Conservation (phyloP, 1,139 yeast species). For the Debaryomyces subglobosus region DNA sequence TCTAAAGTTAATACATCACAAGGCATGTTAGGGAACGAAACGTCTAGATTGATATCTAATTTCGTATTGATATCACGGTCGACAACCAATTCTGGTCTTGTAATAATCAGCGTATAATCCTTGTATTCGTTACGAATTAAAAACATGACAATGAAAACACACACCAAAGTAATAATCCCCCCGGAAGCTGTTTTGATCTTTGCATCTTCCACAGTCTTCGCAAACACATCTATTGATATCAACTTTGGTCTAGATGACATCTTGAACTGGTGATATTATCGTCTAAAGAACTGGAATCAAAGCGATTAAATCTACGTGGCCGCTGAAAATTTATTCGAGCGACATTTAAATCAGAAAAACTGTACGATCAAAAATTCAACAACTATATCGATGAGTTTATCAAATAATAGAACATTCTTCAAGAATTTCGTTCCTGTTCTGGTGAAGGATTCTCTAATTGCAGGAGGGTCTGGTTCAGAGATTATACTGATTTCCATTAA, state of each 20-base stretch:
- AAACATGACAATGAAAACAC: conserved; percentile 62
- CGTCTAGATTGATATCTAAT: conserved; percentile 77
- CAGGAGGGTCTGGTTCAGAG: conserved; percentile 34
- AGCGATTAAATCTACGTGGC: conserved; percentile 1
- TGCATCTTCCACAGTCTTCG: conserved; percentile 94
- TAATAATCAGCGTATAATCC: conserved; percentile 68
- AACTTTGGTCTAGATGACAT: conserved; percentile 50
- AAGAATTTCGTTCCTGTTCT: conserved; percentile 24
- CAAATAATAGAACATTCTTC: conserved; percentile 24
- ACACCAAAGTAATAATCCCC: conserved; percentile 79
- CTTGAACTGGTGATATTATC: conserved; percentile 6
- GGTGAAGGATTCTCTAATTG: conserved; percentile 31
- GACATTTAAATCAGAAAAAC: conserved; percentile 3
- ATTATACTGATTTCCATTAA: conserved; percentile 38
- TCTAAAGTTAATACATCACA: conserved; percentile 62
- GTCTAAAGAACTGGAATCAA: background rate
- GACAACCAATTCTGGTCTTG: conserved; percentile 82
- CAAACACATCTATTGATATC: conserved; percentile 81
- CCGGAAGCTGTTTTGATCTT: conserved; percentile 86
- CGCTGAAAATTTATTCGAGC: conserved; percentile 7
- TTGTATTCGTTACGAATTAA: conserved; percentile 74
- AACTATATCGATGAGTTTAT: conserved; percentile 10
- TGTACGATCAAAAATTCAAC: background rate
- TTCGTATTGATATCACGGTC: conserved; percentile 81
- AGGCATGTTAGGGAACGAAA: conserved; percentile 81